phyloP scores from a whole-genome alignment of 176 grass and related monocot genomes.

The Tillandsia leiboldiana region DNA sequence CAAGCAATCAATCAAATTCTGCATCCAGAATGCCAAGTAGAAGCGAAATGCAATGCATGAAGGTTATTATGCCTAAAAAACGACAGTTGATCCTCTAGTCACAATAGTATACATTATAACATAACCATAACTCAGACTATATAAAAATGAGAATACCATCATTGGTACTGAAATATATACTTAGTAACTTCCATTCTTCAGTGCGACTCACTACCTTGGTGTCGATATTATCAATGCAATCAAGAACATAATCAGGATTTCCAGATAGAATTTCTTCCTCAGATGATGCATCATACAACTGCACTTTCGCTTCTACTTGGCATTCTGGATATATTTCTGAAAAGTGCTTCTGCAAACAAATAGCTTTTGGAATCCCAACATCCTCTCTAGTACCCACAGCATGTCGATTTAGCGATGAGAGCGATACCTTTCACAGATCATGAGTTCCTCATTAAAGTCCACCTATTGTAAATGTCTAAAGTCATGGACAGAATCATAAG shows the following conservation, averaged over 20 bases:
- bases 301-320: constrained; percentile 79
- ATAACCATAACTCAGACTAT: neutral
- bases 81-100: no score
- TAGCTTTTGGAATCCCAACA: constrained; percentile 76
- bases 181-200: neutral
- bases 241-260: constrained; percentile 92
- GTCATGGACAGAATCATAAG: constrained; percentile 23
- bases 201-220: constrained; percentile 51
- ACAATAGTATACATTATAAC: no score
- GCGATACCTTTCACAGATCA: constrained; percentile 76
- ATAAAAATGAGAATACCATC: neutral
- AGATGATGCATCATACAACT: constrained; percentile 61
- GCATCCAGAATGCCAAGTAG: no score
- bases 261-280: constrained; percentile 89
- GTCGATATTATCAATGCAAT: constrained; percentile 99
- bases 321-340: constrained; percentile 82
- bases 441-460: constrained; percentile 41
- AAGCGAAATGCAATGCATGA: no score
- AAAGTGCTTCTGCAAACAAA: constrained; percentile 93
- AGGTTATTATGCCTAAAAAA: no score
- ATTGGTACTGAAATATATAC: neutral
- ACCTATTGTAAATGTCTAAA: constrained; percentile 43
- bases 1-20: no score
- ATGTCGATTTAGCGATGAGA: constrained; percentile 91
- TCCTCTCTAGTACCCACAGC: constrained; percentile 96